Percentiles rank a stretch among this genome's conserved stretches.
These are phyloP conservation scores for Avena sativa DNA, from an alignment of 176 grass and related monocot genomes.

Conservation along the genomic window DNA sequence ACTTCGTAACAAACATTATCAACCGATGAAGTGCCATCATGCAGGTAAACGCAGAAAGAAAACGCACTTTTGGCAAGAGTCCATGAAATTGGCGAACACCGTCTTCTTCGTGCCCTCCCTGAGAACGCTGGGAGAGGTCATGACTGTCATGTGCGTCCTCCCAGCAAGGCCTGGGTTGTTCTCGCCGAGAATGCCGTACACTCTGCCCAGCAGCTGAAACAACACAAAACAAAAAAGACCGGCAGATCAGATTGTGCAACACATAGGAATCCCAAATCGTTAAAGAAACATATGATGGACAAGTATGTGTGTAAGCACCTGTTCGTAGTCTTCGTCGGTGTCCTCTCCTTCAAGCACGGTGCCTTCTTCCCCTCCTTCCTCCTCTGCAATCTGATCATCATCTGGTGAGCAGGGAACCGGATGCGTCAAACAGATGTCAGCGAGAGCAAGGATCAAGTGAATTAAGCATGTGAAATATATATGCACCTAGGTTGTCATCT, in stretches of 20 bases:
- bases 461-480: background rate
- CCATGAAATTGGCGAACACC: conserved; percentile 97
- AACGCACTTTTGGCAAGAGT: conserved; percentile 70
- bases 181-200: conserved; percentile 79
- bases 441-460: background rate
- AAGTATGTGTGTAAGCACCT: conserved; percentile 44
- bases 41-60: background rate
- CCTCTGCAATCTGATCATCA: conserved; percentile 58
- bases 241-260: conserved; percentile 3
- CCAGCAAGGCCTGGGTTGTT: conserved; percentile 79
- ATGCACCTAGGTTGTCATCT: conserved; percentile 46
- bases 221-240: background rate
- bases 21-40: background rate
- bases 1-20: background rate
- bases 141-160: conserved; percentile 46
- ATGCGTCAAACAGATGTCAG: background rate
- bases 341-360: conserved; percentile 61
- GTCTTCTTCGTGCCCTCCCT: conserved; percentile 93
- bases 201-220: conserved; percentile 73
- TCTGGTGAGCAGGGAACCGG: conserved; percentile 22
- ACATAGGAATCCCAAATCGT: background rate
- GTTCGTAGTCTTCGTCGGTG: conserved; percentile 67
- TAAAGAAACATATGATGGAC: background rate
- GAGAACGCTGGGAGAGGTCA: conserved; percentile 82
- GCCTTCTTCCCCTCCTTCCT: conserved; percentile 45